Evolutionary conservation across 176 grass and related monocot genomes (phyloP).

Genomic region (Eragrostis curvula): DNA sequence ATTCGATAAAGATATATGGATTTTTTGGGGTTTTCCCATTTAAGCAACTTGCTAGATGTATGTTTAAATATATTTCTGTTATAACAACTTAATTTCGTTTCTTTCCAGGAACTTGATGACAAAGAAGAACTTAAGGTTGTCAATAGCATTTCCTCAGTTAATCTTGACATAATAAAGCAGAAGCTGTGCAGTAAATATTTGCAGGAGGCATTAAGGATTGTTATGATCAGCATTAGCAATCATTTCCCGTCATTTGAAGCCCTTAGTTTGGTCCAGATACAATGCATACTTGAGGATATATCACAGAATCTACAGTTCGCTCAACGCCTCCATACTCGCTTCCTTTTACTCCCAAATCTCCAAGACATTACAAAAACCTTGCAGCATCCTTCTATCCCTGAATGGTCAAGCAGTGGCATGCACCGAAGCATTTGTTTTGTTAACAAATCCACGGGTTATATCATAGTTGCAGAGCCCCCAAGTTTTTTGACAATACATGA

Average conservation of each 20-base stretch:
- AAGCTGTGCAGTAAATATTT: slow-evolving; percentile 78
- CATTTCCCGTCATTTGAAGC: slow-evolving; percentile 85
- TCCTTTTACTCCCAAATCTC: slow-evolving; percentile 70
- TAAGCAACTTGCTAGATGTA: slow-evolving; percentile 14
- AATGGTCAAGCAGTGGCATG: slow-evolving; percentile 75
- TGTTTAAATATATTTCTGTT: slow-evolving; percentile 10
- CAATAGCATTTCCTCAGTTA: slow-evolving; percentile 71
- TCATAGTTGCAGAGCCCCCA: slow-evolving; percentile 87
- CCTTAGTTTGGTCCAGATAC: slow-evolving; percentile 61
- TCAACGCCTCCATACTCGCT: slow-evolving; percentile 72
- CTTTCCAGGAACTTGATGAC: slow-evolving; percentile 82
- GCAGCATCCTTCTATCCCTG: slow-evolving; percentile 56
- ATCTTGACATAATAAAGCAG: slow-evolving; percentile 62
- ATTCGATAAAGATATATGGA: slow-evolving; percentile 21
- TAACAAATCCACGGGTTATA: slow-evolving; percentile 66
- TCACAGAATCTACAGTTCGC: slow-evolving; percentile 79
- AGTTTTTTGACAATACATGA: slow-evolving; percentile 89
- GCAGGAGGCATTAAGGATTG: slow-evolving; percentile 62
- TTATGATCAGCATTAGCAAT: slow-evolving; percentile 70
- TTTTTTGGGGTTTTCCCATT: slow-evolving; percentile 15
- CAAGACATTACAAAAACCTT: slow-evolving; percentile 70
- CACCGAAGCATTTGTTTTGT: slow-evolving; percentile 78
- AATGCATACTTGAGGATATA: slow-evolving; percentile 63
- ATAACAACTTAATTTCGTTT: neutral
- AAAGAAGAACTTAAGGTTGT: slow-evolving; percentile 61